Conservation (phyloP, 139 green algal genomes). For the Ettlia oleoabundans region DNA sequence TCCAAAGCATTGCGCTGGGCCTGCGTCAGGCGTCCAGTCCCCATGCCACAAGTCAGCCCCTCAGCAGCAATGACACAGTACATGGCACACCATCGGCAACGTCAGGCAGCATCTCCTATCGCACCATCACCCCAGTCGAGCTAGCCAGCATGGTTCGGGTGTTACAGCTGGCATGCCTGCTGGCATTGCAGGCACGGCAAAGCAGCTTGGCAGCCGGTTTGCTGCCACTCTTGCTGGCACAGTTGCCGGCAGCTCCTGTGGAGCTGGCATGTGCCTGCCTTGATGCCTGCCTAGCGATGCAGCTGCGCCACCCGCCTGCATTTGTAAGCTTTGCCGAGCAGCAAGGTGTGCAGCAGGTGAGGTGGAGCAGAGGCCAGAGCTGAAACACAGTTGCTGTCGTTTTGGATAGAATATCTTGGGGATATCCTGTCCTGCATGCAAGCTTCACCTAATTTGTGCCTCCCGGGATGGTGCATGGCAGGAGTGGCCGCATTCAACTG, state of each 20-base stretch:
- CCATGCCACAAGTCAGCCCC: not conserved
- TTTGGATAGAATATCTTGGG: too few species aligned
- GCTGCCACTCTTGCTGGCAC: slow-evolving; percentile 23
- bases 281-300: slow-evolving; percentile 18
- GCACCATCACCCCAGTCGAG: not conserved
- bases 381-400: too few species aligned
- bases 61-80: not conserved
- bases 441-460: too few species aligned
- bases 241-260: slow-evolving; percentile 10
- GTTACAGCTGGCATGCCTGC: slow-evolving; percentile 30
- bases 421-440: too few species aligned
- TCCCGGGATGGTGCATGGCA: too few species aligned
- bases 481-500: too few species aligned
- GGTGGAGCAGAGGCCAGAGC: too few species aligned
- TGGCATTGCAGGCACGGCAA: not conserved
- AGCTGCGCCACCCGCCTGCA: slow-evolving; percentile 8
- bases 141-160: slow-evolving; percentile 21
- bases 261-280: slow-evolving; percentile 18
- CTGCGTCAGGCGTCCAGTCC: slow-evolving; percentile 2
- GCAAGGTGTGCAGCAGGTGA: slow-evolving; percentile 26
- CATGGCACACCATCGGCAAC: not conserved
- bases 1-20: slow-evolving; percentile 21
- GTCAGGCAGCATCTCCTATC: not conserved
- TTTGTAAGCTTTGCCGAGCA: slow-evolving; percentile 16
- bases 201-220: slow-evolving; percentile 9